A percentile compares a stretch with the other conserved stretches of the same genome.
phyloP scores from a whole-genome alignment of 805 yeast species.

The Hanseniaspora occidentalis region DNA sequence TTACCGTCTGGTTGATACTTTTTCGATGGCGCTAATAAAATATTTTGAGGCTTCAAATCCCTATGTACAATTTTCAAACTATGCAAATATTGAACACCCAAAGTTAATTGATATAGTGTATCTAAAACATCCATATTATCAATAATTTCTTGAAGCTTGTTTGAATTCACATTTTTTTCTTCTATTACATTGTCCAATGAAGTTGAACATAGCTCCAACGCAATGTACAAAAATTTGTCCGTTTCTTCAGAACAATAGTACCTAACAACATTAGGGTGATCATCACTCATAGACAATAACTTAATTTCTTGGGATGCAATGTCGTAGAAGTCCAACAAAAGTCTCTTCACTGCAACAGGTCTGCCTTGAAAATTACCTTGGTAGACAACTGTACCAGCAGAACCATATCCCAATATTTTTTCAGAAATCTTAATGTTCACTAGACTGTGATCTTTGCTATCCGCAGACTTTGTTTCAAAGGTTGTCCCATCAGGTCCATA shows the following conservation, averaged over 20 bases:
- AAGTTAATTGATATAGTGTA: constrained; percentile 61
- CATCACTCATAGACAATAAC: constrained; percentile 84
- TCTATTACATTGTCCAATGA: constrained; percentile 80
- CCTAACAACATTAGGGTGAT: constrained; percentile 88
- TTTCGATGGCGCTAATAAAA: constrained; percentile 65
- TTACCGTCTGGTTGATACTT: constrained; percentile 19
- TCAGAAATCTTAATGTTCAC: constrained; percentile 54
- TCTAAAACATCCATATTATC: constrained; percentile 36
- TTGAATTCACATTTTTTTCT: constrained; percentile 24
- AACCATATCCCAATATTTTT: constrained; percentile 82
- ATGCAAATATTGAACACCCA: constrained; percentile 80
- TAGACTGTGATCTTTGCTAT: constrained; percentile 41
- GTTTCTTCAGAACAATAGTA: constrained; percentile 89
- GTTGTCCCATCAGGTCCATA: constrained; percentile 8
- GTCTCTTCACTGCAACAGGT: constrained; percentile 91
- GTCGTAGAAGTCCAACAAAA: constrained; percentile 87
- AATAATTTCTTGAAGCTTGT: constrained; percentile 26
- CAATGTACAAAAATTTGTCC: constrained; percentile 82
- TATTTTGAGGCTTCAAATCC: constrained; percentile 90
- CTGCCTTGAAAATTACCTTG: constrained; percentile 83
- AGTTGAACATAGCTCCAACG: constrained; percentile 81
- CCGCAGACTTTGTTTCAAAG: constrained; percentile 38
- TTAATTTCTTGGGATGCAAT: constrained; percentile 87
- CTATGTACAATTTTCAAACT: constrained; percentile 86
- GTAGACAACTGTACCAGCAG: constrained; percentile 92